phyloP scores from a whole-genome alignment of 441 rosid species.

The Gossypium aridum region DNA sequence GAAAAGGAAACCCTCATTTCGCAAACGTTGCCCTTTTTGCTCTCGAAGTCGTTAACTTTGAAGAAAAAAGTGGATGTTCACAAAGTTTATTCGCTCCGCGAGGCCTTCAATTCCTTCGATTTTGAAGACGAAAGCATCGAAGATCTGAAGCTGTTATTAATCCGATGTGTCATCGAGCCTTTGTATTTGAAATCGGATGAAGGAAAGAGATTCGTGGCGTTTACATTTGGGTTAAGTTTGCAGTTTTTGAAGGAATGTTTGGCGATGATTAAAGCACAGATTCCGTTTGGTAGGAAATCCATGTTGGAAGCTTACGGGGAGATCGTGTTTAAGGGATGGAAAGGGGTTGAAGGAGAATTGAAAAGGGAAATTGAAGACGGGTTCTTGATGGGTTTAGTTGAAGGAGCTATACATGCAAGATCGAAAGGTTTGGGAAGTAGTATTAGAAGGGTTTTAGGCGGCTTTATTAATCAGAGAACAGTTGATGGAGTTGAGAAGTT shows the following conservation, averaged over 20 bases:
- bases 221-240: slow-evolving; percentile 64
- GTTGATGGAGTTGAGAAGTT: slow-evolving; percentile 79
- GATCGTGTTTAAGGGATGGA: slow-evolving; percentile 78
- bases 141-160: slow-evolving; percentile 65
- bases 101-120: slow-evolving; percentile 70
- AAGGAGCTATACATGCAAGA: slow-evolving; percentile 63
- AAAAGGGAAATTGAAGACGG: slow-evolving; percentile 68
- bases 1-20: slow-evolving; percentile 63
- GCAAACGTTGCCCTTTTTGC: slow-evolving; percentile 67
- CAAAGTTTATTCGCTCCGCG: slow-evolving; percentile 70
- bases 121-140: slow-evolving; percentile 88
- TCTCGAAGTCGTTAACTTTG: slow-evolving; percentile 70
- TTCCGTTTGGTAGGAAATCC: slow-evolving; percentile 78
- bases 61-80: slow-evolving; percentile 85
- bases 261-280: slow-evolving; percentile 81
- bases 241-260: slow-evolving; percentile 72
- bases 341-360: slow-evolving; percentile 46
- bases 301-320: slow-evolving; percentile 81
- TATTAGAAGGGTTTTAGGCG: slow-evolving; percentile 76
- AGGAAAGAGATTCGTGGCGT: slow-evolving; percentile 74
- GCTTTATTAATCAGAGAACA: slow-evolving; percentile 64
- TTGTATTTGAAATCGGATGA: slow-evolving; percentile 74
- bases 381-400: slow-evolving; percentile 66
- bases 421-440: slow-evolving; percentile 53
- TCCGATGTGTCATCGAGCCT: slow-evolving; percentile 78